Evolutionary conservation across 2,329 filamentous ascomycete species (phyloP), one percentile per base, ranked within the genome.

Genomic region (Dactylellina parvicollis): DNA sequence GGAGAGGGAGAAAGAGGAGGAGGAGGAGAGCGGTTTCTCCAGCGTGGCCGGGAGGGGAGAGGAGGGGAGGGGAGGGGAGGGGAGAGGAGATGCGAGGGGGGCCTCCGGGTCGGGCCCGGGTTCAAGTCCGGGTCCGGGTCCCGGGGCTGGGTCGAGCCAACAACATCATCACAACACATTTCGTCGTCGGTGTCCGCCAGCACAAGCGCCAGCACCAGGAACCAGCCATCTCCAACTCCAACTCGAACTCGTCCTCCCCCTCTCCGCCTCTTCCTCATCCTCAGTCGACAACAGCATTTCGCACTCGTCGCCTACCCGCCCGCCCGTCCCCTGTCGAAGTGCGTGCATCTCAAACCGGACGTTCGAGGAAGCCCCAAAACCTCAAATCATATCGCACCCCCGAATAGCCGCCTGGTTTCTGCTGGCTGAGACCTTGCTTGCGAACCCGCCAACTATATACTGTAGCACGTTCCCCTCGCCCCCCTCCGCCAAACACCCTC

Each of bases 121-220:
- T n/a, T n/a, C n/a, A n/a, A n/a, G n/a, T n/a, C n/a, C n/a, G n/a
- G n/a, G n/a, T n/a, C 40, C 40, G 4, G 40, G 3, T n/a, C 4
- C 22, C 16, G 9, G n/a, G 9, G 8, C 5, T 3, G 16, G 4
- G 40, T 4, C 18, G 16, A 3, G 3, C 40, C 18, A 44, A 4
- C 59, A 64, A 67, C 62, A 67, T 67, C 62, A 67, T 67, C 52
- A 59, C 62, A 67, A 67, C 62, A 44, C 60, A 65, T 55, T 28
- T n/a, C 10, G 16, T 12, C 38, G 40, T 44, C 38, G n/a, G n/a
- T n/a, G n/a, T n/a, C n/a, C n/a, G n/a, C n/a, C n/a, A n/a, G n/a
- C n/a, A n/a, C n/a, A n/a, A n/a, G n/a, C 10, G 16, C 42, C 26
- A 46, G 24, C 42, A 38, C 30, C 40, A 65, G 8, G n/a, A n/a